Evolutionary conservation across 306 rosid genomes (phyloP).

Genomic region (Dicorynia guianensis): DNA sequence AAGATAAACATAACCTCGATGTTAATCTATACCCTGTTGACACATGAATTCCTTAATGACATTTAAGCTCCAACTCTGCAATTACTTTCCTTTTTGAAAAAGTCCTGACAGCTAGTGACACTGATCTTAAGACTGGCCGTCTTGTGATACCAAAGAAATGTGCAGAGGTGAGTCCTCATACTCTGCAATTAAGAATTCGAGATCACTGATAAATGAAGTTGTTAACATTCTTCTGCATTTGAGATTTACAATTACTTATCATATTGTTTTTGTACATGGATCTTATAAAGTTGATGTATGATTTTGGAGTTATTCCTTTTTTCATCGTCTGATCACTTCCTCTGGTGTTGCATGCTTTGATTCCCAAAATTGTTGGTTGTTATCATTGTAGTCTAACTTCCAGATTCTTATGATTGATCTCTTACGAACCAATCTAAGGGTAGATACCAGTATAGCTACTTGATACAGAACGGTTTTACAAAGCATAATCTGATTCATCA

Average conservation of each 20-base stretch:
- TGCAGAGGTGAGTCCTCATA: constrained; percentile 45
- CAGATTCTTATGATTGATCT: background rate
- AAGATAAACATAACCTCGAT: background rate
- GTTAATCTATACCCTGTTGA: background rate
- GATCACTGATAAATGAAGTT: background rate
- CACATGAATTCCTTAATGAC: constrained; percentile 18
- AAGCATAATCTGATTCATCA: background rate
- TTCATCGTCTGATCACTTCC: background rate
- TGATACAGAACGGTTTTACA: background rate
- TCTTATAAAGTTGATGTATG: background rate
- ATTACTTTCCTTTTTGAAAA: constrained; percentile 37
- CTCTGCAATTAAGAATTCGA: background rate
- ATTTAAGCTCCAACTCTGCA: constrained; percentile 21
- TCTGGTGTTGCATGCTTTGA: background rate
- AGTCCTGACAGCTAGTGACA: constrained; percentile 27
- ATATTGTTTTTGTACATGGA: background rate
- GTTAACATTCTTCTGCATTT: background rate
- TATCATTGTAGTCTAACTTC: background rate
- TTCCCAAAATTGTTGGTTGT: background rate
- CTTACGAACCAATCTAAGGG: background rate
- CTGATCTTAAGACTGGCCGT: constrained; percentile 32
- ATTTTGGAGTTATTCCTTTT: background rate
- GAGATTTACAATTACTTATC: background rate
- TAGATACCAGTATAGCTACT: background rate
- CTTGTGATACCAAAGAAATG: constrained; percentile 41